phyloP scores from a whole-genome alignment of 164 flowering plant species.

The Vitis rupestris region DNA sequence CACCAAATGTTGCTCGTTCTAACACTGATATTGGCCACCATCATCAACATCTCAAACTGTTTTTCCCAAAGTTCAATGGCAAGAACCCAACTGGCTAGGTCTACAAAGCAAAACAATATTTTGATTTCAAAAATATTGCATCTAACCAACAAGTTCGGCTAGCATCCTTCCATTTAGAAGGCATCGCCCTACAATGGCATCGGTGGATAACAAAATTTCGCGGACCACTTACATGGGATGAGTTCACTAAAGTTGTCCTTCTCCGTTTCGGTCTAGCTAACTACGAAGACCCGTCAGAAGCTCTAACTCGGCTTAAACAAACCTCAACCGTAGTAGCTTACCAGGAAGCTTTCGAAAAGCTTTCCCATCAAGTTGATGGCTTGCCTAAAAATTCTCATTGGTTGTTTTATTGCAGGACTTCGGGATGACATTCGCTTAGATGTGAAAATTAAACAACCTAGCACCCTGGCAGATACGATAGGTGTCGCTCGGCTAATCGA shows the following conservation, averaged over 20 bases:
- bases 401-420: background rate
- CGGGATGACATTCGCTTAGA: background rate
- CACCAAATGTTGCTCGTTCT: background rate
- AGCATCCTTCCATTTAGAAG: slow-evolving; percentile 6
- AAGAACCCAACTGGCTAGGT: slow-evolving; percentile 3
- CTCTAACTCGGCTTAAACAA: background rate
- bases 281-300: background rate
- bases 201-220: background rate
- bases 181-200: slow-evolving; percentile 1
- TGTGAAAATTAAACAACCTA: background rate
- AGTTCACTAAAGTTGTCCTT: background rate
- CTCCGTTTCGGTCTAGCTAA: slow-evolving; percentile 4
- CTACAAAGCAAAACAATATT: slow-evolving; percentile 1
- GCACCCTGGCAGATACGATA: background rate
- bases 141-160: background rate
- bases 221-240: slow-evolving; percentile 1
- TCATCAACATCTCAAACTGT: background rate
- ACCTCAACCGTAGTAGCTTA: background rate
- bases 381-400: background rate
- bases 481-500: background rate
- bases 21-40: too few relatives aligned
- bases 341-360: background rate
- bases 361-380: background rate
- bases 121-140: slow-evolving; percentile 3
- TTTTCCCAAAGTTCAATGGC: background rate